A percentile compares a stretch with the other conserved stretches of the same genome.
phyloP scores from a whole-genome alignment of 1,139 yeast genomes.

The Hyphopichia pseudoburtonii region DNA sequence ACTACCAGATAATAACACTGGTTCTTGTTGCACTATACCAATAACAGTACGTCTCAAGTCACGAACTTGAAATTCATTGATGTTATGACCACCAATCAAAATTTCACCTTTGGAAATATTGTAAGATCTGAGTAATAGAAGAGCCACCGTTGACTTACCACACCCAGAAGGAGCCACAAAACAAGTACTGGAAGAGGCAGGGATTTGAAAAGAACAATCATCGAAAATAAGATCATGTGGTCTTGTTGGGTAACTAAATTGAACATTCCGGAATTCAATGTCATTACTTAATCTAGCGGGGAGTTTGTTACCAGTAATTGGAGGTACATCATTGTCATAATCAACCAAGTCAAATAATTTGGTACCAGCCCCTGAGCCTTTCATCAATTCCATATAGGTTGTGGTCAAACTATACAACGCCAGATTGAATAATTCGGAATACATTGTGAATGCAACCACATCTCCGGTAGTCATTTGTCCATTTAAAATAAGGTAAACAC shows the following conservation, averaged over 20 bases:
- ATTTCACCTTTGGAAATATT: slow-evolving; percentile 57
- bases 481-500: slow-evolving; percentile 42
- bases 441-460: slow-evolving; percentile 51
- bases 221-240: slow-evolving; percentile 71
- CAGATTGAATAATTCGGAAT: slow-evolving; percentile 49
- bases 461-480: slow-evolving; percentile 50
- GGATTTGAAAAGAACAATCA: slow-evolving; percentile 58
- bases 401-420: slow-evolving; percentile 51
- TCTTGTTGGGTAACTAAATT: slow-evolving; percentile 84
- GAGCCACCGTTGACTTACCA: slow-evolving; percentile 84
- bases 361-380: slow-evolving; percentile 56
- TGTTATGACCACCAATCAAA: slow-evolving; percentile 63
- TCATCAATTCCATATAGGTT: slow-evolving; percentile 55
- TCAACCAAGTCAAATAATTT: slow-evolving; percentile 49
- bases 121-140: slow-evolving; percentile 71
- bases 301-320: slow-evolving; percentile 42
- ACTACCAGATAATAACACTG: slow-evolving; percentile 75
- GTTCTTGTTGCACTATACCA: slow-evolving; percentile 90
- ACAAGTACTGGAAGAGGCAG: slow-evolving; percentile 78
- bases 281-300: slow-evolving; percentile 50
- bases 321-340: slow-evolving; percentile 42
- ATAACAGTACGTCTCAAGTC: slow-evolving; percentile 66
- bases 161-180: slow-evolving; percentile 92
- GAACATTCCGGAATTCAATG: slow-evolving; percentile 65
- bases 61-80: slow-evolving; percentile 64